Base-by-base conservation (phyloP, 352 stramenopile species). In the Pythium periplocum region DNA sequence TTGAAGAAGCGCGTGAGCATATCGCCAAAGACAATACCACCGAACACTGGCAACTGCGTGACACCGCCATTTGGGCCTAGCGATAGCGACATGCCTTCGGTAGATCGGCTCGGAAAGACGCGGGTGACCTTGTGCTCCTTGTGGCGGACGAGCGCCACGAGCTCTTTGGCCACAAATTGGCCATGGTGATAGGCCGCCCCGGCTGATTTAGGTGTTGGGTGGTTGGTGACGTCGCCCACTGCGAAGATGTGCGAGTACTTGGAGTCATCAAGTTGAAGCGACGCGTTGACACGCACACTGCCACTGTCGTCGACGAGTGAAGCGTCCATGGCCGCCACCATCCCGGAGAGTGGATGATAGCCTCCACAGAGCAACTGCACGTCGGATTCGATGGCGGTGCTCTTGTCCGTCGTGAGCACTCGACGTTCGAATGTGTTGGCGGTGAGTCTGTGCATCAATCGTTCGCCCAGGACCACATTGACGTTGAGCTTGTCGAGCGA, bases 211-310 rank as follows among this genome's bases (percentile, higher is more conserved):
- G 68, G 66, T 4, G 64, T 65, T 1, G 55, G 33, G 36, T 87
- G 73, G 55, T 75, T 71, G 62, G 67, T 84, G 36, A 71, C 61
- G 40, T 90, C 75, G 31, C 75, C 75, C 6, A 87, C 6, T 4
- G 66, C 75, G 39, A 86, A 86, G 40, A 88, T 62, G 45, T 87
- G 57, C 1, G 45, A n/a, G 48, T 77, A 83, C 48, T 68, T 65
- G 0, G 55, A 41, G 44, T 68, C 58, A 34, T 83, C 67, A 26
- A 88, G 34, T 59, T 90, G 73, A 43, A 87, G 57, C 4, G 55
- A 9, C 9, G 43, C 56, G 33, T 83, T 87, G 33, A 87, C 77
- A 8, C 70, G 71, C 41, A 88, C 57, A 48, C 50, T 53, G 9
- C 72, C 77, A 30, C 55, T 44, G 0, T 72, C 64, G 1, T 57